Base-by-base conservation (phyloP, 2,329 filamentous ascomycete species). In the Talaromyces sp. region DNA sequence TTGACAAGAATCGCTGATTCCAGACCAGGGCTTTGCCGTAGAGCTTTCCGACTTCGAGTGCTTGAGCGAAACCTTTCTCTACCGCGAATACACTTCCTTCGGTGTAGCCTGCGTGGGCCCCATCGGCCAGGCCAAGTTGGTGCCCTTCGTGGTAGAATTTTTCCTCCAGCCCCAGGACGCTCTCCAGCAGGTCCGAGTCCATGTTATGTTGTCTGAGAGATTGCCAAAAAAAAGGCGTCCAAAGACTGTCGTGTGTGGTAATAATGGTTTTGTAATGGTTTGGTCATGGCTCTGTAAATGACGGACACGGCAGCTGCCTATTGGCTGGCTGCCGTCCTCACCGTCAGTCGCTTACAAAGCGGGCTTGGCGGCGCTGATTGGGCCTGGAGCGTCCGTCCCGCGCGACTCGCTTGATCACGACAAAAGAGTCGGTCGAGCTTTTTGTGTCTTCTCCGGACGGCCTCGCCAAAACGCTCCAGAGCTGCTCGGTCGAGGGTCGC, bases 51-150 rank as follows among this genome's bases (percentile, higher is more conserved):
- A 91, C 84, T 64, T 91, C 88, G 49, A 89, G 72, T 70, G 96
- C 97, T 77, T 96, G 98, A 68, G 96, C 91, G 68, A 95, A 98
- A 0, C 93, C 93, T 65, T 93, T 95, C 72, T 96, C 89, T 49
- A 98, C 85, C 0, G 93, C 95, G 71, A 98, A 91, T 21, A 91
- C 85, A 56, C 92, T 89, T 63, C 95, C 95, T 81, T 99, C 95
- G 65, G 91, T 86, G 61, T 88, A 87, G 43, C 95, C 95, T 32
- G 90, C 88, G 62, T 83, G 82, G 46, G 85, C 80, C 62, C 95
- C 95, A 75, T 96, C 93, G 46, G 82, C 78, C 54, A 86, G 75
- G 50, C 95, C 95, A 58, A 91, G 83, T 6, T 81, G 75, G 78
- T 92, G 93, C 62, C 95, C 95, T 75, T 93, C 86, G 51, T 84